Evolutionary conservation across 2,329 filamentous ascomycete species (phyloP).

Genomic region (Rhytidhysteron rufulum): DNA sequence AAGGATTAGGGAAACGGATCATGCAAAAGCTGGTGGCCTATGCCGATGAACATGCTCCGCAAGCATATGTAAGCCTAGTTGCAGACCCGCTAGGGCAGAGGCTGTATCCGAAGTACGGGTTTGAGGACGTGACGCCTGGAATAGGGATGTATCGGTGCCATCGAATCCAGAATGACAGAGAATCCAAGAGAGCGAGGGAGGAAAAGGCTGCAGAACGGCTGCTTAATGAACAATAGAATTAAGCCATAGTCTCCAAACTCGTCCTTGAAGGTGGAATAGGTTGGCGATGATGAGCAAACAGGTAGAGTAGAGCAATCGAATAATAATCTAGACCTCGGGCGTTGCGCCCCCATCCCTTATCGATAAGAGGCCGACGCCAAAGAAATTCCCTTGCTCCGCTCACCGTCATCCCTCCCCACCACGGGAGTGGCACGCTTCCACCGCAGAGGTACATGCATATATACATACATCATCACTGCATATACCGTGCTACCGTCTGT

Average conservation of each 20-base stretch:
- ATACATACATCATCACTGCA: too few species aligned
- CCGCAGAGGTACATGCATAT: too few species aligned
- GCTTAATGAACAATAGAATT: too few species aligned
- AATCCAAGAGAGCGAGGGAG: constrained; percentile 3
- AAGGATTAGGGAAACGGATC: constrained; percentile 46
- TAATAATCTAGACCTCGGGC: too few species aligned
- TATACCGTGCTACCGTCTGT: too few species aligned
- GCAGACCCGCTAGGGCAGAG: constrained; percentile 44
- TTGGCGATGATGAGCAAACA: too few species aligned
- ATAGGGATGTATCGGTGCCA: constrained; percentile 26
- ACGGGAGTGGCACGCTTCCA: too few species aligned
- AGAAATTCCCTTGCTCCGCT: too few species aligned
- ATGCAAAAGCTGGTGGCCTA: constrained; percentile 41
- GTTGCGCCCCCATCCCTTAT: too few species aligned
- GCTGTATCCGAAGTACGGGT: constrained; percentile 47
- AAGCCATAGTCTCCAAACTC: background rate
- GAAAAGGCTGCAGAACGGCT: background rate
- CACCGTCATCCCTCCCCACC: too few species aligned
- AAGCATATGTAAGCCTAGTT: constrained; percentile 44
- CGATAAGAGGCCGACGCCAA: too few species aligned
- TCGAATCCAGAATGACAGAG: constrained; percentile 13
- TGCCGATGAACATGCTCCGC: constrained; percentile 39
- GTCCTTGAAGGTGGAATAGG: background rate
- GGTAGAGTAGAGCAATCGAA: too few species aligned
- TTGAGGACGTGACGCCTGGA: constrained; percentile 36